Conservation (phyloP, 2,329 filamentous ascomycete genomes). For the Clarireedia homoeocarpa region DNA sequence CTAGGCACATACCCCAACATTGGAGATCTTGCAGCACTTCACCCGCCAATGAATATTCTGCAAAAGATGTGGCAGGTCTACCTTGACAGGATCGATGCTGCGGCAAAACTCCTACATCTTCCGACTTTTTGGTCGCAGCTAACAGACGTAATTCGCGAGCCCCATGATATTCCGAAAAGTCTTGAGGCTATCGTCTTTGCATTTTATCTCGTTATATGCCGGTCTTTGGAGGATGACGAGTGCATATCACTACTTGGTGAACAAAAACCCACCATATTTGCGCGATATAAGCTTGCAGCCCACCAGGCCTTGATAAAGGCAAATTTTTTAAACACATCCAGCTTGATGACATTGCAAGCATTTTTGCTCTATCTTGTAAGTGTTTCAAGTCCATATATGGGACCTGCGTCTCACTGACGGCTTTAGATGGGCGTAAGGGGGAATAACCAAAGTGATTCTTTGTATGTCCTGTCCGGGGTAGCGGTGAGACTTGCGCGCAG, state of each 20-base stretch:
- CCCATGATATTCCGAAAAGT: conserved; percentile 5
- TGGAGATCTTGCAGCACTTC: conserved; percentile 30
- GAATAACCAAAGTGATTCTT: conserved; percentile 10
- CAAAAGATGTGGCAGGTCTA: conserved; percentile 53
- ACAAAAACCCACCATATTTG: conserved; percentile 4
- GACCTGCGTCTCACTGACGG: conserved; percentile 27
- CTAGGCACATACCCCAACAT: background rate
- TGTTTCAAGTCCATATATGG: background rate
- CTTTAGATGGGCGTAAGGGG: conserved; percentile 32
- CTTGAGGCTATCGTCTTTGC: conserved; percentile 11
- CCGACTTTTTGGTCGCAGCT: conserved; percentile 36
- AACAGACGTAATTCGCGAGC: background rate
- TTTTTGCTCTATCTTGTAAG: conserved; percentile 12
- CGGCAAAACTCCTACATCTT: conserved; percentile 59
- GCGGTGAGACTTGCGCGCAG: conserved; percentile 12
- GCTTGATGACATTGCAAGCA: conserved; percentile 12
- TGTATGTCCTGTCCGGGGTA: conserved; percentile 11
- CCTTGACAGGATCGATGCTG: conserved; percentile 28
- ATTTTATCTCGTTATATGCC: conserved; percentile 9
- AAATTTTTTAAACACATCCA: conserved; percentile 12
- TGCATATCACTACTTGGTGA: conserved; percentile 10
- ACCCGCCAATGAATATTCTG: conserved; percentile 54
- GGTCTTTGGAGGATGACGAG: conserved; percentile 10
- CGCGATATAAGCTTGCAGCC: conserved; percentile 10
- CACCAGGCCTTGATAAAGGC: conserved; percentile 12